Evolutionary conservation across 148 eudicot genomes (phyloP), one percentile per base, ranked within the genome.

Genomic region (Camellia granthamiana): DNA sequence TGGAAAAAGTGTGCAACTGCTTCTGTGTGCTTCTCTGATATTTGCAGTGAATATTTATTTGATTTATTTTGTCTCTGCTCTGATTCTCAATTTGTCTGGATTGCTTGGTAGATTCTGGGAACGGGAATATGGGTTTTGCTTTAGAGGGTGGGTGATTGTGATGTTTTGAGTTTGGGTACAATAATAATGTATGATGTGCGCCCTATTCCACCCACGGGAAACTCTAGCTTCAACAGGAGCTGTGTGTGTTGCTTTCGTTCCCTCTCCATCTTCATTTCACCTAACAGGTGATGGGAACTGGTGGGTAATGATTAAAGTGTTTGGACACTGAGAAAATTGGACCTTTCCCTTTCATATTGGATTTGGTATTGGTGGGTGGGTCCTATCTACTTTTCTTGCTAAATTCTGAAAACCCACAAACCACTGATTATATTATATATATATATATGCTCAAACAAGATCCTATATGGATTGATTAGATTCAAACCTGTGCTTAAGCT

Each of bases 351-450:
- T 30, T 30, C 38, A 30, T 30, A 30, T 30, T 18, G n/a, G 77
- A 72, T 72, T 72, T 59, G 42, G 82, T 64, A 30, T 38, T 79
- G 64, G 77, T 66, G 78, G 41, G 81, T 21, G 75, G 41, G 41
- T 30, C 38, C 82, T 72, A 49, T 52, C 56, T 5, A 63, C 23
- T 42, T 23, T 73, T 41, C 12, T 46, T 41, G 63, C 23, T 46
- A 15, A 64, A 23, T 7, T 77, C 13, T 54, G 42, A 38, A 55
- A 72, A 72, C 21, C 58, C 38, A 51, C 19, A 51, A 49, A 19
- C 12, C 75, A 51, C 58, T 47, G 21, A 70, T 46, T 15, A 4
- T 38, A 16, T 68, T 30, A 30, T 30, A 30, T 30, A 30, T 30
- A 30, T 30, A 30, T 51, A 42, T 0, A 46, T 46, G 55, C 46